Conservation (phyloP, 371 early-diverging fungal genomes). For the Rhizopus delemar region DNA sequence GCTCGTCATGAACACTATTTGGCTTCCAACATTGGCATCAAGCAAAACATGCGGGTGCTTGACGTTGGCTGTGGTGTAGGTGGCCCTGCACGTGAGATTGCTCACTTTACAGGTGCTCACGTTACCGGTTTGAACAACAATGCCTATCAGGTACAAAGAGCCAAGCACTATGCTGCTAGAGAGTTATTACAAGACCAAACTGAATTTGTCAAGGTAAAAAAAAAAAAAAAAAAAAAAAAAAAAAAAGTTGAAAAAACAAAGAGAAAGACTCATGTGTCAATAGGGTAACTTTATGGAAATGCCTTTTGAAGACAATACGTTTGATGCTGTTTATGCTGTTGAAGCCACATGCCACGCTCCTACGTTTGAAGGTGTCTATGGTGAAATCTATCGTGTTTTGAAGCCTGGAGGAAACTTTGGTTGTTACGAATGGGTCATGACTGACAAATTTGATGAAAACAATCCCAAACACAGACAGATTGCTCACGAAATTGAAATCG, state of each 20-base stretch:
- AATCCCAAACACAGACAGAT: conserved; percentile 75
- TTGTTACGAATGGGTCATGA: conserved; percentile 92
- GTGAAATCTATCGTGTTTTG: conserved; percentile 85
- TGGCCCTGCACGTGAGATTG: conserved; percentile 93
- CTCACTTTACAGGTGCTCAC: conserved; percentile 85
- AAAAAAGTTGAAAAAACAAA: too few relatives aligned
- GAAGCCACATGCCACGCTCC: conserved; percentile 93
- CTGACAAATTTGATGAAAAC: conserved; percentile 76
- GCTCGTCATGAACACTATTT: conserved; percentile 91
- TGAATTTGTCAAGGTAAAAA: conserved; percentile 61
- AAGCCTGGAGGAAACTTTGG: conserved; percentile 92
- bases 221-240: background rate
- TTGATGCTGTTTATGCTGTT: conserved; percentile 89
- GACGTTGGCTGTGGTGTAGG: conserved; percentile 95
- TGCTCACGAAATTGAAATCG: conserved; percentile 82
- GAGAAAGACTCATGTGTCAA: too few relatives aligned
- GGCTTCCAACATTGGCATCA: conserved; percentile 73
- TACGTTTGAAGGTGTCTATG: conserved; percentile 80
- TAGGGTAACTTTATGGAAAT: conserved; percentile 92
- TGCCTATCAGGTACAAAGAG: conserved; percentile 88
- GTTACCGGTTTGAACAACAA: conserved; percentile 95
- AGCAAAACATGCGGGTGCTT: conserved; percentile 68
- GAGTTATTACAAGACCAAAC: conserved; percentile 62
- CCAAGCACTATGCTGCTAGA: conserved; percentile 71
- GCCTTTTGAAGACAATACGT: conserved; percentile 79